Percentiles rank a stretch among this genome's conserved stretches.
Conservation (phyloP, 352 stramenopile species). For the Globisporangium spiculum region DNA sequence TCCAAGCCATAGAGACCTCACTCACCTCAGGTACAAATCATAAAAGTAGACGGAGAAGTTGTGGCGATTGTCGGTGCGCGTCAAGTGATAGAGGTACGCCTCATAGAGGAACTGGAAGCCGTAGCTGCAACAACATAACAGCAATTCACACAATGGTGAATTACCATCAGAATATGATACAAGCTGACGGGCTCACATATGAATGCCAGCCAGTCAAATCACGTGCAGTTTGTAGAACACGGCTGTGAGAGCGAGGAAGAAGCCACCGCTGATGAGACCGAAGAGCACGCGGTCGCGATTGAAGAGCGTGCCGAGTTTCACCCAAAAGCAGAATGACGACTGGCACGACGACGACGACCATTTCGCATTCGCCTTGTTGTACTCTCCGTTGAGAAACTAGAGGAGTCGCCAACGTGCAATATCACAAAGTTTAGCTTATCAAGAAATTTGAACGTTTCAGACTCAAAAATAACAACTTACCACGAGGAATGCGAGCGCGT, state of each 20-base stretch:
- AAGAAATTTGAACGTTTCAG: neutral
- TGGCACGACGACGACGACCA: conserved; percentile 39
- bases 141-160: neutral
- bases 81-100: conserved; percentile 98
- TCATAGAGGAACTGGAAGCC: conserved; percentile 94
- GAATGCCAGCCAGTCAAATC: neutral
- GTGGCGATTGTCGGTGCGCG: conserved; percentile 97
- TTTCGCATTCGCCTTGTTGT: conserved; percentile 43
- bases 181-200: neutral
- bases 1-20: too few relatives aligned
- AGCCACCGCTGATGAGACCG: conserved; percentile 74
- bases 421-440: neutral
- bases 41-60: conserved; percentile 99
- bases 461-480: conserved; percentile 31
- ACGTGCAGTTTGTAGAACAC: conserved; percentile 85
- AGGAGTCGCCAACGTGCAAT: neutral
- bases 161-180: neutral
- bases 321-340: conserved; percentile 54
- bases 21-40: conserved; percentile 95
- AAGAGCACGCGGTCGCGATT: conserved; percentile 89
- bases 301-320: conserved; percentile 40
- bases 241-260: conserved; percentile 86
- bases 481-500: conserved; percentile 87
- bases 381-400: conserved; percentile 75
- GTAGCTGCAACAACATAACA: conserved; percentile 38